phyloP scores from a whole-genome alignment of 2,329 filamentous ascomycete species.

The Aaosphaeria arxii region DNA sequence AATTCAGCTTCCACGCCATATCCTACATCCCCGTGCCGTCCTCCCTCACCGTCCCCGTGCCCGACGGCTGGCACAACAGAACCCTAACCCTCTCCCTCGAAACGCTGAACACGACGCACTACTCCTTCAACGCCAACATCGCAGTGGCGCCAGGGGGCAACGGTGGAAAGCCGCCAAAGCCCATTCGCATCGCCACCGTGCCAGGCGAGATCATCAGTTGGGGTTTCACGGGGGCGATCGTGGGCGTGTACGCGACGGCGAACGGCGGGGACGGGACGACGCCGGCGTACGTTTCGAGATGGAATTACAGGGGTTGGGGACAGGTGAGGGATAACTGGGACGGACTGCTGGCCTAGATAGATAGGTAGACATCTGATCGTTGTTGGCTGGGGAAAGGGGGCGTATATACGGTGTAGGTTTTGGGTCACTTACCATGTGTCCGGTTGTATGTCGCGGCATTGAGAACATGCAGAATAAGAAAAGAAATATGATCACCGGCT shows the following conservation, averaged over 20 bases:
- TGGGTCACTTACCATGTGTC: background rate
- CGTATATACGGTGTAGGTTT: background rate
- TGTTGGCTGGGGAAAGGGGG: background rate
- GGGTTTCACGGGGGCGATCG: conserved; percentile 43
- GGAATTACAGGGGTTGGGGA: conserved; percentile 33
- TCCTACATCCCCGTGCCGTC: conserved; percentile 41
- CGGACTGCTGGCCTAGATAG: background rate
- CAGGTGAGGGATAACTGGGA: conserved; percentile 13
- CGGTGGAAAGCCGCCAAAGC: conserved; percentile 3
- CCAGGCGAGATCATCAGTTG: conserved; percentile 25
- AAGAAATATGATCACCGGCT: too few relatives aligned
- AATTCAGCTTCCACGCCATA: conserved; percentile 47
- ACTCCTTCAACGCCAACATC: conserved; percentile 29
- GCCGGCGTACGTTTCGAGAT: conserved; percentile 48
- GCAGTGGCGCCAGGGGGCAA: background rate
- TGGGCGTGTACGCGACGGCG: conserved; percentile 53
- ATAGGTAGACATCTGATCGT: background rate
- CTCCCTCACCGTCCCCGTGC: conserved; percentile 38
- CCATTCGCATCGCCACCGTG: conserved; percentile 17
- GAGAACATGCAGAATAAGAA: too few relatives aligned
- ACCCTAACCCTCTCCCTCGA: conserved; percentile 42
- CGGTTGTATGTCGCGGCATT: too few relatives aligned
- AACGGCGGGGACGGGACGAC: conserved; percentile 47
- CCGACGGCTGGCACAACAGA: conserved; percentile 35
- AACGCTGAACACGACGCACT: conserved; percentile 47